Conservation (phyloP, 2,329 filamentous ascomycete genomes). For the Polytolypa hystricis region DNA sequence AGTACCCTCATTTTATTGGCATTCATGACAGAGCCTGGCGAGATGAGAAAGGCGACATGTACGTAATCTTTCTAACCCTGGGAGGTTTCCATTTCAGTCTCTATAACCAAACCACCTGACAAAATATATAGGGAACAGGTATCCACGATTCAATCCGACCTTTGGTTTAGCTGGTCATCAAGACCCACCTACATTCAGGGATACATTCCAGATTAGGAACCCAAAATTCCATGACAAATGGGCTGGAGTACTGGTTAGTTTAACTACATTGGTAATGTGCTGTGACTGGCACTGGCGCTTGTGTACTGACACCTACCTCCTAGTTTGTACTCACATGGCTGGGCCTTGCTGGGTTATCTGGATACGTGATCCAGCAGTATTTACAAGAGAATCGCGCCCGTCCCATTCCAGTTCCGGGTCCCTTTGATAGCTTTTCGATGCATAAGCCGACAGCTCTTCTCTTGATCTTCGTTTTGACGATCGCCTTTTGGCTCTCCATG, state of each 20-base stretch:
- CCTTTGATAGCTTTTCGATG: conserved; percentile 55
- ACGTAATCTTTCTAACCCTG: too few species aligned
- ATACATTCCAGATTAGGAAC: conserved; percentile 68
- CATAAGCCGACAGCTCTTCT: conserved; percentile 78
- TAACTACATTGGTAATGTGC: neutral
- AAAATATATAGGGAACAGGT: too few species aligned
- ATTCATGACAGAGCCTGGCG: too few species aligned
- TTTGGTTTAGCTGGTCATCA: too few species aligned
- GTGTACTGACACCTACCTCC: conserved; percentile 6
- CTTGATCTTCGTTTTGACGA: conserved; percentile 64
- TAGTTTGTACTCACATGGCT: conserved; percentile 59
- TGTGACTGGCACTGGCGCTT: conserved; percentile 1
- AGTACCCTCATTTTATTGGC: too few species aligned
- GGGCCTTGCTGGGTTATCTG: conserved; percentile 69
- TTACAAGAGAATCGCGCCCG: conserved; percentile 50
- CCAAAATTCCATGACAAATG: conserved; percentile 89
- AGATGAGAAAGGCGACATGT: too few species aligned
- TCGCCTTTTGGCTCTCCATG: conserved; percentile 65
- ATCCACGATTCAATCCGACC: too few species aligned
- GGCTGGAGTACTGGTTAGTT: conserved; percentile 64
- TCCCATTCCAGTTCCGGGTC: conserved; percentile 63
- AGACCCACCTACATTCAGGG: conserved; percentile 65
- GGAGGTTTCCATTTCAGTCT: too few species aligned
- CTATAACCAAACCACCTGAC: too few species aligned
- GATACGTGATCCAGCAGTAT: conserved; percentile 64